These are phyloP conservation scores for Boletus reticulatus DNA, from an alignment of 768 basidiomycete genomes.

Conservation along the genomic window DNA sequence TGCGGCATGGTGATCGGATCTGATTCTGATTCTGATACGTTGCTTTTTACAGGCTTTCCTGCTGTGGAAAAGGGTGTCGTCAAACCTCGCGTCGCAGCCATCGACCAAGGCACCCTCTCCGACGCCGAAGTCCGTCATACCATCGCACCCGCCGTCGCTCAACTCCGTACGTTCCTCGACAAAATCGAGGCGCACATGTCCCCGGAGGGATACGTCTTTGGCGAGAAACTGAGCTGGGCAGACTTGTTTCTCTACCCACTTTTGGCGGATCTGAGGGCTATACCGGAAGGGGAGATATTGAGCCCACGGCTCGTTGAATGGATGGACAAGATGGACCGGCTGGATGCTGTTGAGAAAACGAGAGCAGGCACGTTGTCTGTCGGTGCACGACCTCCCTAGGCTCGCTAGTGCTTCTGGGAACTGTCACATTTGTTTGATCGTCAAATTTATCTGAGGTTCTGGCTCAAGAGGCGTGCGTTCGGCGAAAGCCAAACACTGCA, in stretches of 20 bases:
- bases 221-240: conserved; percentile 28
- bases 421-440: neutral
- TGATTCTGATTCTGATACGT: neutral
- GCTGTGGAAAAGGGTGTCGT: conserved; percentile 31
- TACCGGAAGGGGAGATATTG: conserved; percentile 25
- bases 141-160: conserved; percentile 17
- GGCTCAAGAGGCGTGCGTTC: no score
- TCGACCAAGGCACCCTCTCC: conserved; percentile 20
- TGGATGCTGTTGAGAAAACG: conserved; percentile 28
- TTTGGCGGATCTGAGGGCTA: conserved; percentile 28
- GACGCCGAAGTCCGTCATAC: conserved; percentile 21
- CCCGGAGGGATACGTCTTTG: conserved; percentile 29
- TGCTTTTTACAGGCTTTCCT: conserved; percentile 22
- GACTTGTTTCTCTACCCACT: conserved; percentile 35
- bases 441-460: no score
- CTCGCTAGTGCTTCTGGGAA: neutral
- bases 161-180: conserved; percentile 17
- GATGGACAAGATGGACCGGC: conserved; percentile 25
- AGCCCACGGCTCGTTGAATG: conserved; percentile 21
- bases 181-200: conserved; percentile 23
- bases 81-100: conserved; percentile 30
- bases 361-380: conserved; percentile 23
- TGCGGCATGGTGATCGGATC: neutral
- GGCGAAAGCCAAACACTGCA: no score
- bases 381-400: conserved; percentile 26